A percentile compares a stretch with the other conserved stretches of the same genome.
phyloP scores from a whole-genome alignment of 148 eudicot genomes.

The Diospyros kaki region DNA sequence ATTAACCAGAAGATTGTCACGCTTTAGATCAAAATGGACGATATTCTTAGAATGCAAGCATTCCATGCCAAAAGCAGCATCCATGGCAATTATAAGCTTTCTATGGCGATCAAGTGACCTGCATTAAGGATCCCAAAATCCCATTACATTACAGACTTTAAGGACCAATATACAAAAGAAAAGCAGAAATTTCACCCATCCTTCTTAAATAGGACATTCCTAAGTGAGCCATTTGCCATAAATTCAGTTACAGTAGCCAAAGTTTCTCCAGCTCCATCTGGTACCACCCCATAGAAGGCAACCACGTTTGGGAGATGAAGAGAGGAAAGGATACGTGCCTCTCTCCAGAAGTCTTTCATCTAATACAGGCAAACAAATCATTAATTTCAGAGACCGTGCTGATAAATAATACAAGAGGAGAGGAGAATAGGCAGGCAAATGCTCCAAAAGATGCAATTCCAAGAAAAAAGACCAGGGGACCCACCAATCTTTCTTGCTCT shows the following conservation, averaged over 20 bases:
- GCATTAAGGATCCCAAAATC: conserved; percentile 19
- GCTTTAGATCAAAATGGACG: conserved; percentile 92
- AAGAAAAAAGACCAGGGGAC: conserved; percentile 18
- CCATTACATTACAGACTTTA: conserved; percentile 4
- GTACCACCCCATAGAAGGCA: conserved; percentile 94
- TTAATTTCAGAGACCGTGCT: conserved; percentile 3
- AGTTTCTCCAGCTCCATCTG: conserved; percentile 85
- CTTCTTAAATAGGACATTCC: conserved; percentile 69
- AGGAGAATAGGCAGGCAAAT: too few relatives aligned
- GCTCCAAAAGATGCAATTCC: not conserved
- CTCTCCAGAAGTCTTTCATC: conserved; percentile 91
- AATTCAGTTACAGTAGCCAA: conserved; percentile 90
- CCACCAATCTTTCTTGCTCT: conserved; percentile 85
- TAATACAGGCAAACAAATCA: conserved; percentile 20
- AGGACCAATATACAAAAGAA: conserved; percentile 4
- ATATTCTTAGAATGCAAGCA: conserved; percentile 83
- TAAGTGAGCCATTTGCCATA: conserved; percentile 87
- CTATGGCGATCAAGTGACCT: conserved; percentile 69
- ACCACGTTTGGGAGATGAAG: conserved; percentile 93
- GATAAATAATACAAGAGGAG: too few relatives aligned
- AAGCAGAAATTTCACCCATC: conserved; percentile 43
- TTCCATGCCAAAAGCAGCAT: conserved; percentile 98
- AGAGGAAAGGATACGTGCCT: conserved; percentile 78
- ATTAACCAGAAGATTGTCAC: conserved; percentile 87
- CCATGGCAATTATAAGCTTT: conserved; percentile 90